Base-by-base conservation (phyloP, 1,284 basidiomycete species). In the Malassezia equina region DNA sequence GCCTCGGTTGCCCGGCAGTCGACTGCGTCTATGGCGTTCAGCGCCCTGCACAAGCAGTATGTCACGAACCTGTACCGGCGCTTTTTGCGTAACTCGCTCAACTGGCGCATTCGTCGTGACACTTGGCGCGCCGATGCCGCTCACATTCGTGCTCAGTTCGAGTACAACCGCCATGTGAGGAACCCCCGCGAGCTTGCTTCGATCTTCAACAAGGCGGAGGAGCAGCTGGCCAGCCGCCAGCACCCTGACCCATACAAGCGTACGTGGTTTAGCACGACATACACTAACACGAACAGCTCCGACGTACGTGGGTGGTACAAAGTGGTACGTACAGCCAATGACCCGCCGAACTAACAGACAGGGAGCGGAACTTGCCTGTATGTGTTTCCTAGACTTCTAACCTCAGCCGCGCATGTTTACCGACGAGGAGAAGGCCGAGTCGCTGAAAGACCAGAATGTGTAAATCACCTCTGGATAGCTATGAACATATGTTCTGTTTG, bases 241-340 rank as follows among this genome's bases (percentile, higher is more conserved):
- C 90, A 95, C 75, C 90, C 90, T 11, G 90, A 94, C 76, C 90
- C 90, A 47, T 90, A 90, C 77, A 85, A 86, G 76, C 78, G 90
- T 94, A 77, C 78, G 83, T 80, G 23, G 24, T 5, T 28, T 32
- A 7, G 17, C 2, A 41, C 31, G 19, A 11, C 7, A 36, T 7
- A 9, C 17, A 36, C 44, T 55, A 17, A 51, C 46, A 36, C 44
- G 9, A 4, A 1, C 55, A 73, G 70, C 71, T 12, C 61, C 70
- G 47, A 63, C 70, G 64, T 69, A 62, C 54, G 69, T 71, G 55
- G 70, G 67, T 50, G 71, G 71, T 29, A 73, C 70, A 45, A 74
- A 74, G 59, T 74, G 71, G 72, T 64, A 50, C 29, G 63, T 64
- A 32, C 21, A 4, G 7, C 2, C 4, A 15, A 11, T 24, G 24